Conservation (phyloP, 192 early-diverging fungal species). For the Mortierella antarctica region DNA sequence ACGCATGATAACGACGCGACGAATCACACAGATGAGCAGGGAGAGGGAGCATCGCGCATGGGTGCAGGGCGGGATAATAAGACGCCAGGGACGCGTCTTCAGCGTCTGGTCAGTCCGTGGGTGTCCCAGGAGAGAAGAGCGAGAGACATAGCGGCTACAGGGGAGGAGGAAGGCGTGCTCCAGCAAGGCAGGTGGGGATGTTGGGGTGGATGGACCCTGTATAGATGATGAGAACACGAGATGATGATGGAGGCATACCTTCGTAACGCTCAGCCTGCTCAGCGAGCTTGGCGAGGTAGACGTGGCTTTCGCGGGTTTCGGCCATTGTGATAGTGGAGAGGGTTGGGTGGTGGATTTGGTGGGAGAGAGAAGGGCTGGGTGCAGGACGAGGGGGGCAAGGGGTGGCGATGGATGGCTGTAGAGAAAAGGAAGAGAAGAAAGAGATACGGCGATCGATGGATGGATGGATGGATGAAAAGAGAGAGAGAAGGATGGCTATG, state of each 20-base stretch:
- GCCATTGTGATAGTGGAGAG: constrained; percentile 20
- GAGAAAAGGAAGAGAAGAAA: constrained; percentile 5
- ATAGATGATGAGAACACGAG: background rate
- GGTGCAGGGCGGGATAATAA: too few species aligned
- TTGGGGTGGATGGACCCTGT: background rate
- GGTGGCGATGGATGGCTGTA: background rate
- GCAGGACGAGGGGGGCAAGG: too few species aligned
- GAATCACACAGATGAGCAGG: too few species aligned
- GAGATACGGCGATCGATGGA: background rate
- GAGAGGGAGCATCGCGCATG: too few species aligned
- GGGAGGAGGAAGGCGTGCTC: too few species aligned
- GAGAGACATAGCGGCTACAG: too few species aligned
- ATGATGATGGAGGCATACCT: constrained; percentile 64
- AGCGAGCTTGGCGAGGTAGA: constrained; percentile 99
- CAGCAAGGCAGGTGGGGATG: too few species aligned
- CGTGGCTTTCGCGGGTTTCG: constrained; percentile 63
- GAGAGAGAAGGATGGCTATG: background rate
- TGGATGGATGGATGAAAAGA: constrained; percentile 5
- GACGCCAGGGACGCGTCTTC: too few species aligned
- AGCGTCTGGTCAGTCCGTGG: too few species aligned
- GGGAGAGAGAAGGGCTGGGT: background rate
- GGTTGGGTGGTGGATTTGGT: background rate
- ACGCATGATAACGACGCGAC: too few species aligned
- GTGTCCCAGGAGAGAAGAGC: too few species aligned
- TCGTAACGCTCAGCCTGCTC: constrained; percentile 99